Evolutionary conservation across 208 protist genomes (phyloP), one percentile per base, ranked within the genome.

Genomic region (Trypanosoma congolense): DNA sequence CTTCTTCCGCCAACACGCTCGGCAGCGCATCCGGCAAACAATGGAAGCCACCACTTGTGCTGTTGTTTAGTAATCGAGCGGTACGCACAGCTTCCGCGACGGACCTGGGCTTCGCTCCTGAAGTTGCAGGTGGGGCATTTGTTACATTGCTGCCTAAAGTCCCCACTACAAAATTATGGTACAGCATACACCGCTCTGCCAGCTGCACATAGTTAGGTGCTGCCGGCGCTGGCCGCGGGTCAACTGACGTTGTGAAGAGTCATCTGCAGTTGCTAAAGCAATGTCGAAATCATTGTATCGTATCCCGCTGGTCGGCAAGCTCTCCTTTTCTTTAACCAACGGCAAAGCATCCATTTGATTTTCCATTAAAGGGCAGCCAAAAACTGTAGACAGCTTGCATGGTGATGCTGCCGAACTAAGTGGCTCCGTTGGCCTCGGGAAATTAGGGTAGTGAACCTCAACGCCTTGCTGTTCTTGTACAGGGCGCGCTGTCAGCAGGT

Each of bases 81-180:
- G 49, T 49, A 0, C 61, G 70, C 16, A 85, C 68, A n/a, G 70
- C 77, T 1, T 67, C 70, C 14, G 65, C 62, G 1, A 81, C 61
- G 1, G 61, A 42, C 18, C 47, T 60, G 8, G 53, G 61, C 52
- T 67, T 67, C 4, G 16, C 30, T 35, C 4, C 19, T 31, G 57
- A 43, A n/a, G 42, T 35, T n/a, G 38, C 29, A 5, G 16, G 25
- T 8, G 42, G 5, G 46, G 56, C n/a, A 45, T 31, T 19, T 41
- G 52, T 26, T 42, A 29, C 1, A 38, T 26, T 6, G 29, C 44
- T 21, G 1, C 25, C 38, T 67, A 45, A 40, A 41, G 35, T 14
- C 3, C 53, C 14, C 12, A 48, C 21, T 25, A 48, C 28, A 50
- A 75, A 66, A 43, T 75, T 75, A 19, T 24, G 56, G 56, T 64